Base-by-base conservation (phyloP, 352 stramenopile genomes). In the Phytopythium delawarense region DNA sequence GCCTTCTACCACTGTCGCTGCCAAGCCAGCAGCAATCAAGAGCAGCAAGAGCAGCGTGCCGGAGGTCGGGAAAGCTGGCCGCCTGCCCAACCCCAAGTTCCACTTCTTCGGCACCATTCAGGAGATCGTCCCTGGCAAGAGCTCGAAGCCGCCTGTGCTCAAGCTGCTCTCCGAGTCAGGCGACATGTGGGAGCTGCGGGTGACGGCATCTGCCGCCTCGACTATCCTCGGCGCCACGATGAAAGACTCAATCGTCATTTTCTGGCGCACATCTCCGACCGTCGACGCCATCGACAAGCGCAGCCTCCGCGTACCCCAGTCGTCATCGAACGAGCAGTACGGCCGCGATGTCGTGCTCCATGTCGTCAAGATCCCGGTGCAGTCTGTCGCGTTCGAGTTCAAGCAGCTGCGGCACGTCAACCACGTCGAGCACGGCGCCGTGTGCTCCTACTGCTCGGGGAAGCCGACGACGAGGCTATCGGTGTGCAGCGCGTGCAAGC, bases 261-360 rank as follows among this genome's bases (percentile, higher is more conserved):
- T 77, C 53, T 77, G 70, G 70, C 62, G 66, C 58, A 54, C 46
- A 7, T 63, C 63, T 7, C 70, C 66, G 8, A 35, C 66, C 12
- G 50, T 72, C 8, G 64, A 72, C 32, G 62, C 63, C 35, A 72
- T 77, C 30, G 70, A 72, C 28, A 60, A 63, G 53, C 58, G 61
- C 35, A 62, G 53, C 18, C 59, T 74, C 8, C 35, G 39, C n/a
- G 54, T 77, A 0, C 66, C 70, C 13, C 57, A 56, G 39, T 46
- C 63, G 12, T 42, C 32, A 6, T 48, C 52, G 13, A 56, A 50
- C 49, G 61, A 74, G 25, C 56, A 64, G 2, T 74, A 74, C 16
- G 66, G 64, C 21, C 61, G 72, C 12, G 66, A 77, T 40, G 67
- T 77, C 8, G 46, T 59, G 13, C 28, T 77, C 34, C 70, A 77